Base-by-base conservation (phyloP, 73 alveolate species). In the Blepharisma japonicum region DNA sequence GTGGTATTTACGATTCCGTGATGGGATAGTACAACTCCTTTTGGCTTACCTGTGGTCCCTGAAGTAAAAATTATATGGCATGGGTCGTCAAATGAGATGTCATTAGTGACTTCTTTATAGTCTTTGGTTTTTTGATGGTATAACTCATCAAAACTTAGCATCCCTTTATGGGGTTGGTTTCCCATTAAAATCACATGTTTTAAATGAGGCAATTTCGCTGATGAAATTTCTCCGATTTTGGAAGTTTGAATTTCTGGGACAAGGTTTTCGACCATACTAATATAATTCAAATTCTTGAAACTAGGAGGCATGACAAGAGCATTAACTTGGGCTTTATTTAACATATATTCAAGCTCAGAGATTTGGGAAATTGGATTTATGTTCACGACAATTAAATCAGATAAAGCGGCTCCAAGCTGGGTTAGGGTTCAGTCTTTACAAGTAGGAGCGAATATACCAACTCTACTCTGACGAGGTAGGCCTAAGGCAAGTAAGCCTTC, bases 41-140 rank as follows among this genome's bases (percentile, higher is more conserved):
- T 91, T 4, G 97, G 97, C 18, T 55, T 70, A 6, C 97, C 97
- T 27, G 97, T 91, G 9, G 97, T 91, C 55, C 97, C 97, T 38
- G 97, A 91, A 11, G 97, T 91, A 66, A 91, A 91, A 71, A 89
- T 68, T 55, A 91, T 91, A 71, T 91, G 86, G 21, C 94, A 86
- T 8, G 89, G 81, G 76, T 81, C 92, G 20, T 90, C 95, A 68
- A 86, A 21, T 45, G 51, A 81, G 45, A 89, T 61, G 4, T 11
- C n/a, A 14, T 53, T 0, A 4, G 67, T 53, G 5, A 11, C 23
- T 53, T 53, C 67, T 14, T 20, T 11, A 53, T 53, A 53, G 67
- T 53, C 23, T 53, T 53, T 20, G 4, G 23, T 14, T 14, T 11
- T 45, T 27, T 71, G 6, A 23, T 55, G 54, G 39, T 79, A 72